Conservation (phyloP, 2,329 filamentous ascomycete species). For the Coniochaeta pulveracea region DNA sequence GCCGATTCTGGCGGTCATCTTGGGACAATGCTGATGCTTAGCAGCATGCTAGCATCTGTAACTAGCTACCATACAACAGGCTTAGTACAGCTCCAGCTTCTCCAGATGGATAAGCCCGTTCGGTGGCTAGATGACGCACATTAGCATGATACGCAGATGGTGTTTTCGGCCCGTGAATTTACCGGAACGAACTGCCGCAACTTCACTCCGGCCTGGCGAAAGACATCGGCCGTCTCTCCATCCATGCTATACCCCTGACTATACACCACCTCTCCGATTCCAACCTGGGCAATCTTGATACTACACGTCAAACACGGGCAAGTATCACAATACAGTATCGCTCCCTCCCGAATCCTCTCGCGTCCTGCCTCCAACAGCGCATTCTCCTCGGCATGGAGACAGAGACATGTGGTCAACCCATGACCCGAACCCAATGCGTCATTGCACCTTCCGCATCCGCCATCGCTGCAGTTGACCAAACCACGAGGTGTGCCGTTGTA, state of each 20-base stretch:
- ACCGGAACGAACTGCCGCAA: constrained; percentile 83
- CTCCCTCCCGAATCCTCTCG: constrained; percentile 73
- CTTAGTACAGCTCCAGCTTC: constrained; percentile 31
- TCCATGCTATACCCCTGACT: constrained; percentile 94
- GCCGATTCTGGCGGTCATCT: too few species aligned
- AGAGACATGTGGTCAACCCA: constrained; percentile 76
- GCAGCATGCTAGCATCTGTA: too few species aligned
- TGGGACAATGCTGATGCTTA: too few species aligned
- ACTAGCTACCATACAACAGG: too few species aligned
- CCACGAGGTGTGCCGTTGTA: constrained; percentile 97
- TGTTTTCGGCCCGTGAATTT: constrained; percentile 22
- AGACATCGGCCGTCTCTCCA: constrained; percentile 66
- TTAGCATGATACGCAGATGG: constrained; percentile 6
- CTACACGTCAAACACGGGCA: constrained; percentile 96
- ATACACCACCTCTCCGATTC: constrained; percentile 92
- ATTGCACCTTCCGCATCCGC: constrained; percentile 85
- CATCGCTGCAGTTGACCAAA: constrained; percentile 81
- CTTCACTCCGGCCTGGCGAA: constrained; percentile 71
- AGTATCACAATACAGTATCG: constrained; percentile 87
- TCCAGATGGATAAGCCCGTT: constrained; percentile 55
- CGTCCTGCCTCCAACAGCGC: constrained; percentile 87
- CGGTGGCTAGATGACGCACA: constrained; percentile 35
- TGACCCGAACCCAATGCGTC: constrained; percentile 57
- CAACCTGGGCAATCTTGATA: constrained; percentile 96
- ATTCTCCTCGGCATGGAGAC: constrained; percentile 97